Percentiles rank a stretch among this genome's conserved stretches.
phyloP scores from a whole-genome alignment of 2,329 filamentous ascomycete genomes.

The Paracamarosporium sp. region DNA sequence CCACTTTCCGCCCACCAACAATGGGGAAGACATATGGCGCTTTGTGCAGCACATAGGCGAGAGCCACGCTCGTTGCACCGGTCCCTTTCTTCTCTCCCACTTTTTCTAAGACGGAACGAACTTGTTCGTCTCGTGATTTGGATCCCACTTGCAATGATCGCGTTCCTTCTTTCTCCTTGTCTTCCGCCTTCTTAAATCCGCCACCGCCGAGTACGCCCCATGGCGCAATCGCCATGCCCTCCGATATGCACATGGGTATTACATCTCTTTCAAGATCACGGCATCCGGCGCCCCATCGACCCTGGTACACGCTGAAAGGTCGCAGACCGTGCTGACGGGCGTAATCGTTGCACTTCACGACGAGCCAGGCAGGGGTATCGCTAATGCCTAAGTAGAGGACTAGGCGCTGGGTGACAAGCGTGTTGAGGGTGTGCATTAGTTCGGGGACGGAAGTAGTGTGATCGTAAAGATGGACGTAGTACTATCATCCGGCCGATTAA shows the following conservation, averaged over 20 bases:
- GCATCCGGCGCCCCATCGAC: constrained; percentile 50
- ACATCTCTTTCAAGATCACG: constrained; percentile 56
- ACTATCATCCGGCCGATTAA: constrained; percentile 34
- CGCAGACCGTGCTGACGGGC: constrained; percentile 49
- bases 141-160: constrained; percentile 47
- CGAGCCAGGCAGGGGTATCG: constrained; percentile 52
- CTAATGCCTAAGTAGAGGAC: constrained; percentile 54
- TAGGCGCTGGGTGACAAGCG: constrained; percentile 49
- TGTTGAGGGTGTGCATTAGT: constrained; percentile 53
- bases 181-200: constrained; percentile 44
- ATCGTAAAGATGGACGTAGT: constrained; percentile 52
- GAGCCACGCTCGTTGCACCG: constrained; percentile 65
- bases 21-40: constrained; percentile 76
- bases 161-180: constrained; percentile 52
- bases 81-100: constrained; percentile 64
- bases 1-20: constrained; percentile 71
- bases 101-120: constrained; percentile 65
- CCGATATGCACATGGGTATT: constrained; percentile 51
- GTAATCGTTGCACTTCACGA: constrained; percentile 40
- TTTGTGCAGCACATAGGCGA: constrained; percentile 78
- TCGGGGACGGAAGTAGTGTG: constrained; percentile 51
- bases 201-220: constrained; percentile 61
- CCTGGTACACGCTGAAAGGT: constrained; percentile 50
- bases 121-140: constrained; percentile 57
- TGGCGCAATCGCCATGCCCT: constrained; percentile 56